Percentiles rank a stretch among this genome's conserved stretches.
These are phyloP conservation scores for Viola odorata DNA, from an alignment of 345 rosid species.

Conservation along the genomic window DNA sequence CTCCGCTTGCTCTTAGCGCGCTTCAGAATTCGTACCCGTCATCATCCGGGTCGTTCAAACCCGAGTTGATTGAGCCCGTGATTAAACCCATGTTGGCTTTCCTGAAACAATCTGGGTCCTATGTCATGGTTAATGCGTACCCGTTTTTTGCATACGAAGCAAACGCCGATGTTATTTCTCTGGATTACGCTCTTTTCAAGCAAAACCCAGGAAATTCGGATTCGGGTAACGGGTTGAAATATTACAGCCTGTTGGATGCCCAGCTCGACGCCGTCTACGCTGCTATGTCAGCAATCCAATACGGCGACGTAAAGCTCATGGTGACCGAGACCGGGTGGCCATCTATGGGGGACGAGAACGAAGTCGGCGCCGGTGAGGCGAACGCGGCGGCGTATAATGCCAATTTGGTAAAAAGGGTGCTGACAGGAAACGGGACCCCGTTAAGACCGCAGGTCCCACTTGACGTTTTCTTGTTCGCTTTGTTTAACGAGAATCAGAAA, in stretches of 20 bases:
- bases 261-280: slow-evolving; percentile 72
- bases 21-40: slow-evolving; percentile 70
- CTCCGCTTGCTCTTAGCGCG: slow-evolving; percentile 70
- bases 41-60: slow-evolving; percentile 73
- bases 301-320: slow-evolving; percentile 17
- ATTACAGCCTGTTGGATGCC: slow-evolving; percentile 69
- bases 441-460: slow-evolving; percentile 20
- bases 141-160: slow-evolving; percentile 81
- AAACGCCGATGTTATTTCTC: slow-evolving; percentile 53
- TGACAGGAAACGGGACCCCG: slow-evolving; percentile 27
- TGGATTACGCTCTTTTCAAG: slow-evolving; percentile 68
- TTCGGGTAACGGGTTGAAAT: slow-evolving; percentile 71
- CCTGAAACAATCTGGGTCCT: slow-evolving; percentile 51
- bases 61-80: slow-evolving; percentile 51
- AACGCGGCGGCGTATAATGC: slow-evolving; percentile 32
- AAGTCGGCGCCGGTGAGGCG: slow-evolving; percentile 16
- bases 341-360: slow-evolving; percentile 13
- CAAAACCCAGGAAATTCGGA: slow-evolving; percentile 64
- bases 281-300: slow-evolving; percentile 20
- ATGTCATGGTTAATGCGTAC: slow-evolving; percentile 75
- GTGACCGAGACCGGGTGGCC: slow-evolving; percentile 33
- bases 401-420: slow-evolving; percentile 23
- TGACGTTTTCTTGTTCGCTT: slow-evolving; percentile 23
- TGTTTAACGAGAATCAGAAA: slow-evolving; percentile 27
- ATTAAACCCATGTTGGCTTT: slow-evolving; percentile 77